Percentiles rank a stretch among this genome's conserved stretches.
phyloP scores from a whole-genome alignment of 2,329 filamentous ascomycete genomes.

The Penicillium concentricum region DNA sequence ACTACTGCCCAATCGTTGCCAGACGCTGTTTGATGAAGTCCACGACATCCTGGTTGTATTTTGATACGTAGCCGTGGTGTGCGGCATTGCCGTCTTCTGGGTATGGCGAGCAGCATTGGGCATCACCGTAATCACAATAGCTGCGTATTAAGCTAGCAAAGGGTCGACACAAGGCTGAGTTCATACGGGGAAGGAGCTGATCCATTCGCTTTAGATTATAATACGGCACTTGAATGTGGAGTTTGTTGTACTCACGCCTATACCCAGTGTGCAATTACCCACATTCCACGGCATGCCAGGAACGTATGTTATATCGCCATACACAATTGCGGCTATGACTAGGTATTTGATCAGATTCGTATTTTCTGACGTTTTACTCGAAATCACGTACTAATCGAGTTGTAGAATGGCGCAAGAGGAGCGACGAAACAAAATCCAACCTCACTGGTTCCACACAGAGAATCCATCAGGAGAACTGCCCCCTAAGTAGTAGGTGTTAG shows the following conservation, averaged over 20 bases:
- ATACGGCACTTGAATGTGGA: background rate
- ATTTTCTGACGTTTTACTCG: background rate
- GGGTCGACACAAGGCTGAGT: constrained; percentile 11
- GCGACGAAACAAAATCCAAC: constrained; percentile 14
- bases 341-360: background rate
- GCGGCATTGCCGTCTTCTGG: constrained; percentile 11
- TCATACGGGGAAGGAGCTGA: constrained; percentile 6
- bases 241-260: constrained; percentile 15
- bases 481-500: constrained; percentile 13
- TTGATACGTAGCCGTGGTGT: constrained; percentile 14
- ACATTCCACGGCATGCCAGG: constrained; percentile 16
- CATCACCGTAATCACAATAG: constrained; percentile 18
- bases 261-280: constrained; percentile 19
- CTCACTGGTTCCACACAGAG: constrained; percentile 24
- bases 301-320: constrained; percentile 22
- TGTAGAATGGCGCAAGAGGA: constrained; percentile 14
- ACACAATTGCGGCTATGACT: constrained; percentile 23
- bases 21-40: constrained; percentile 17
- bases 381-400: constrained; percentile 11
- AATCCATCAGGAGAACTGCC: constrained; percentile 24
- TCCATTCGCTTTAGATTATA: background rate
- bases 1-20: background rate
- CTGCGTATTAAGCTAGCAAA: constrained; percentile 17
- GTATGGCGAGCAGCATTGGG: constrained; percentile 10
- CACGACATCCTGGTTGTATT: constrained; percentile 17